phyloP scores from a whole-genome alignment of 148 eudicot genomes.

The Vaccinium vitisidaea region DNA sequence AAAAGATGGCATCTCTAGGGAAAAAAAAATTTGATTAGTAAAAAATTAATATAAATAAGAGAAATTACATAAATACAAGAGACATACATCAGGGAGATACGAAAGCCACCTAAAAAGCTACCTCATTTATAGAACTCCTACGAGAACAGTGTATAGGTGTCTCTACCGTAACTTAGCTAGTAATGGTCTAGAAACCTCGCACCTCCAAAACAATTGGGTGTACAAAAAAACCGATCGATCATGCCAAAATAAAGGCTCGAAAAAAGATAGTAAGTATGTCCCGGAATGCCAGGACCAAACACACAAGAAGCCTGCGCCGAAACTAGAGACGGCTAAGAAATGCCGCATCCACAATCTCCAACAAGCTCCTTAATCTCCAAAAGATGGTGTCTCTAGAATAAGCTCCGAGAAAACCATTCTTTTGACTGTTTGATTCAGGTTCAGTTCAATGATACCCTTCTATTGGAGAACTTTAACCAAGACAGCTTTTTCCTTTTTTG shows the following conservation, averaged over 20 bases:
- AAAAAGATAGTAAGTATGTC: too few relatives aligned
- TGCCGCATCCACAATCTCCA: not conserved
- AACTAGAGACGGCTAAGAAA: too few relatives aligned
- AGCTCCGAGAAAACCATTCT: not conserved
- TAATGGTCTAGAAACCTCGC: not conserved
- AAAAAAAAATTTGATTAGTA: too few relatives aligned
- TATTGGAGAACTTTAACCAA: conserved; percentile 12
- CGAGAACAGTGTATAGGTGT: not conserved
- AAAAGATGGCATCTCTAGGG: not conserved
- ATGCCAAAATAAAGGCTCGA: not conserved
- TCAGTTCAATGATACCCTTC: not conserved
- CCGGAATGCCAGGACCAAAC: too few relatives aligned
- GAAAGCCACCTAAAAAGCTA: not conserved
- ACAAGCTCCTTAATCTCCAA: too few relatives aligned
- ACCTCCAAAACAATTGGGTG: not conserved
- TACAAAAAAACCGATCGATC: not conserved
- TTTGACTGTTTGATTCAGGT: conserved; percentile 6
- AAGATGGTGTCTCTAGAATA: not conserved
- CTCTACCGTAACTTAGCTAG: not conserved
- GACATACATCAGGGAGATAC: not conserved
- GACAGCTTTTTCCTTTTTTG: not conserved
- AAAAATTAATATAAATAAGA: too few relatives aligned
- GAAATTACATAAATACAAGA: not conserved
- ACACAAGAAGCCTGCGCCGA: too few relatives aligned
- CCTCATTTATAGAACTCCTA: not conserved